phyloP scores from a whole-genome alignment of 805 yeast genomes.

The Yamadazyma sp. region DNA sequence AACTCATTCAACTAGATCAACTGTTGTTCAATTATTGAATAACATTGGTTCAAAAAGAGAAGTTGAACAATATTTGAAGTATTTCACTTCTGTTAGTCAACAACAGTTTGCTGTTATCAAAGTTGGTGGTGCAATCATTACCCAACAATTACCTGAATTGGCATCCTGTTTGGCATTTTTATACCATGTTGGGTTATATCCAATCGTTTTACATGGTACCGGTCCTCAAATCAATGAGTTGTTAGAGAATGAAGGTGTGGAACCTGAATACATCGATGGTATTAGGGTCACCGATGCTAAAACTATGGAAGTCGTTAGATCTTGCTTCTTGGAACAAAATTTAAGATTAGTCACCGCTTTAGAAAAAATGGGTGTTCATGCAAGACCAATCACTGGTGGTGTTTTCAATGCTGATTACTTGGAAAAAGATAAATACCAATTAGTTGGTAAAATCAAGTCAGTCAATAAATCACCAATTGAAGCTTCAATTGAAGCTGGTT shows the following conservation, averaged over 20 bases:
- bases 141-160: constrained; percentile 87
- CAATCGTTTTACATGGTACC: constrained; percentile 95
- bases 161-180: constrained; percentile 95
- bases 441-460: constrained; percentile 85
- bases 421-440: constrained; percentile 84
- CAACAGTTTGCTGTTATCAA: constrained; percentile 98
- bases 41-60: constrained; percentile 97
- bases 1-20: constrained; percentile 72
- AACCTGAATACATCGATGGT: constrained; percentile 94
- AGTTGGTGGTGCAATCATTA: constrained; percentile 98
- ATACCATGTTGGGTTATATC: constrained; percentile 96
- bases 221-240: constrained; percentile 98
- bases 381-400: constrained; percentile 98
- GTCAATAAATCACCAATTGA: constrained; percentile 87
- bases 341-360: constrained; percentile 91
- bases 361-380: constrained; percentile 95
- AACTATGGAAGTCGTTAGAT: constrained; percentile 95
- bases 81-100: constrained; percentile 92
- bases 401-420: constrained; percentile 91
- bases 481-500: constrained; percentile 94
- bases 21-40: constrained; percentile 91
- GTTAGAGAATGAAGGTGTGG: constrained; percentile 90
- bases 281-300: constrained; percentile 91
- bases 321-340: constrained; percentile 93
- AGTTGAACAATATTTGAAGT: constrained; percentile 95